Percentiles rank a stretch among this genome's conserved stretches.
phyloP scores from a whole-genome alignment of 495 filamentous ascomycete genomes.

The Penicillium daleae region DNA sequence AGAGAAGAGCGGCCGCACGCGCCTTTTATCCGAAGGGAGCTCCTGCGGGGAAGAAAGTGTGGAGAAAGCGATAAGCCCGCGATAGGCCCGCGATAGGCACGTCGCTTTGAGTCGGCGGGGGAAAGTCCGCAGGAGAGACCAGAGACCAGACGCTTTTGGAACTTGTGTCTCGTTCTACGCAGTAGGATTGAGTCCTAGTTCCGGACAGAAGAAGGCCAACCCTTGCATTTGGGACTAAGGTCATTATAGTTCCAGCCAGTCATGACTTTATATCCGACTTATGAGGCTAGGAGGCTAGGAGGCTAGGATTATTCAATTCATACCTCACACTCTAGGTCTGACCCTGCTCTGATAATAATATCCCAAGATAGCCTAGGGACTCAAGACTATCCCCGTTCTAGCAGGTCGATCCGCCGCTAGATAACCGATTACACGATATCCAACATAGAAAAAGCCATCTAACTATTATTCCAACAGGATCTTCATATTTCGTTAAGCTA shows the following conservation, averaged over 20 bases:
- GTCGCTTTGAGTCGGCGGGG: slow-evolving; percentile 22
- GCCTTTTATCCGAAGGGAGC: slow-evolving; percentile 34
- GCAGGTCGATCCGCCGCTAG: slow-evolving; percentile 9
- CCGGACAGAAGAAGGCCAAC: not conserved
- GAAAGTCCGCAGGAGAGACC: slow-evolving; percentile 18
- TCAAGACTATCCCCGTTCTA: not conserved
- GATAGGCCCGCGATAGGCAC: slow-evolving; percentile 15
- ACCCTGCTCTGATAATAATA: not conserved
- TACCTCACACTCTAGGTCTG: not conserved
- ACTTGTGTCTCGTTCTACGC: not conserved
- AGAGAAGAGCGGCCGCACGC: slow-evolving; percentile 6
- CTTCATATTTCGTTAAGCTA: slow-evolving; percentile 8
- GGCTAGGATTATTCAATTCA: not conserved
- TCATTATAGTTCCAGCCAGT: too few species aligned
- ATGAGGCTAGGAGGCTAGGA: too few species aligned
- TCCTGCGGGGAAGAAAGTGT: slow-evolving; percentile 32
- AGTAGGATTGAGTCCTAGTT: not conserved
- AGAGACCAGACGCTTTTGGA: too few species aligned
- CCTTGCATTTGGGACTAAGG: too few species aligned
- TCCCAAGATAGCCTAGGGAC: too few species aligned
- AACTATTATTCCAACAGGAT: not conserved
- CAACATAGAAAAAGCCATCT: not conserved
- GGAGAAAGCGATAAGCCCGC: slow-evolving; percentile 24
- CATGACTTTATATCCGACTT: too few species aligned
- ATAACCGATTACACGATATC: not conserved